Conservation (phyloP, 768 basidiomycete genomes). For the Multifurca ochricompacta region DNA sequence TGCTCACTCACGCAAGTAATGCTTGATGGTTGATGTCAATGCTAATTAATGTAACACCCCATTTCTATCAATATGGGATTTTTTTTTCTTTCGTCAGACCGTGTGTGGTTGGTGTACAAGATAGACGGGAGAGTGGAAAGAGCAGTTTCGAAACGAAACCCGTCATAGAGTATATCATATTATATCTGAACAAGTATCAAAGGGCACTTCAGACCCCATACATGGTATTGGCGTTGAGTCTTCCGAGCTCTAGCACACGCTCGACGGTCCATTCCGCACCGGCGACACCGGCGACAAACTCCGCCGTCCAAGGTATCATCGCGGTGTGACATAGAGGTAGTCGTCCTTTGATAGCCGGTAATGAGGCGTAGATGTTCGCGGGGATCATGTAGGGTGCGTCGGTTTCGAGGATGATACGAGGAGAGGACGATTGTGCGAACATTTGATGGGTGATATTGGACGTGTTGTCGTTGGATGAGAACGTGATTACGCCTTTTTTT, state of each 20-base stretch:
- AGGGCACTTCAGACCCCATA: constrained; percentile 39
- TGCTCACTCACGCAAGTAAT: constrained; percentile 10
- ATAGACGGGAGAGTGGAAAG: no score
- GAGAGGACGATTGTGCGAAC: constrained; percentile 19
- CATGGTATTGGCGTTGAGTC: constrained; percentile 54
- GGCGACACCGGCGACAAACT: constrained; percentile 51
- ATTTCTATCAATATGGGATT: not conserved
- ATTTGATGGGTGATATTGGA: constrained; percentile 50
- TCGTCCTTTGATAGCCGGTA: constrained; percentile 46
- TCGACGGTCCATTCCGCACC: constrained; percentile 43
- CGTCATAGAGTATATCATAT: no score
- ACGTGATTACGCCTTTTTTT: constrained; percentile 84
- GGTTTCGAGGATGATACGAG: constrained; percentile 59
- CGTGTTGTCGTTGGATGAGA: constrained; percentile 66
- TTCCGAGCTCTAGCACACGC: constrained; percentile 50
- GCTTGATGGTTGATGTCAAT: not conserved
- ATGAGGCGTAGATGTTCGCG: constrained; percentile 54
- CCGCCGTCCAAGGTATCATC: constrained; percentile 83
- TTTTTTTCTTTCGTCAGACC: no score
- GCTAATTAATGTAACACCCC: constrained; percentile 14
- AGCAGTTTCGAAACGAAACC: no score
- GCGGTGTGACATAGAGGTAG: constrained; percentile 68
- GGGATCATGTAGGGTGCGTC: constrained; percentile 89
- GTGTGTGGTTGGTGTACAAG: no score
- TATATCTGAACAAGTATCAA: no score